Base-by-base conservation (phyloP, 192 early-diverging fungal species). In the Dissophora globulifera region DNA sequence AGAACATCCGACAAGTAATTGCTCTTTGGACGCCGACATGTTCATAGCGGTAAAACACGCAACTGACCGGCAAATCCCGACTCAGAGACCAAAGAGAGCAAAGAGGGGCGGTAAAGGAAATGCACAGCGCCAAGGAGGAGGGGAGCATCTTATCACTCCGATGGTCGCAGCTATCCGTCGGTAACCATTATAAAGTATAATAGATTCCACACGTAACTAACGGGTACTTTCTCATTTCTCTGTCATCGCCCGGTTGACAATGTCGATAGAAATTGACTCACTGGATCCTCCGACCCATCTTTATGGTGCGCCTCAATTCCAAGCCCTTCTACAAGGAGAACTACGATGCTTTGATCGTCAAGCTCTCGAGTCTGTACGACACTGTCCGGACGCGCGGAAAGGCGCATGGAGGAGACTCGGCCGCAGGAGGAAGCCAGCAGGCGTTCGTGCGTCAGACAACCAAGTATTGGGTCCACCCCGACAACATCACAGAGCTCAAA, bases 391-490 rank as follows among this genome's bases (percentile, higher is more conserved):
- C 89, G 31, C 85, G 93, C 62, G 92, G 92, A 48, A 83, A 91
- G 46, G 80, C 84, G 2, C 78, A 83, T 26, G 81, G 83, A 31
- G 87, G 87, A n/a, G 84, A 88, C 56, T 68, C 84, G 1, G 20
- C 80, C 31, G 83, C 84, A 29, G 87, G 87, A 57, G 85, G 85
- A 4, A 72, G 69, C 43, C 87, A 88, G 63, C 83, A 84, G 59
- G 85, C 85, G 27, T 97, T 97, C 91, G 94, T 98, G 8, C 90
- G 97, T 30, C 88, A 93, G 67, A 97, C 97, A 8, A 94, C 91
- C 55, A 99, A 99, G 84, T 99, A 99, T 84, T 99, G 97, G 97
- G 96, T 99, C 11, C 97, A 98, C 75, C 92, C 92, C 7, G 96
- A 97, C 79, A 96, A 98, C 72, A 94, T 98, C 57, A 95, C 93